Base-by-base conservation (phyloP, 2,329 filamentous ascomycete genomes). In the Waltergamsia citrina region DNA sequence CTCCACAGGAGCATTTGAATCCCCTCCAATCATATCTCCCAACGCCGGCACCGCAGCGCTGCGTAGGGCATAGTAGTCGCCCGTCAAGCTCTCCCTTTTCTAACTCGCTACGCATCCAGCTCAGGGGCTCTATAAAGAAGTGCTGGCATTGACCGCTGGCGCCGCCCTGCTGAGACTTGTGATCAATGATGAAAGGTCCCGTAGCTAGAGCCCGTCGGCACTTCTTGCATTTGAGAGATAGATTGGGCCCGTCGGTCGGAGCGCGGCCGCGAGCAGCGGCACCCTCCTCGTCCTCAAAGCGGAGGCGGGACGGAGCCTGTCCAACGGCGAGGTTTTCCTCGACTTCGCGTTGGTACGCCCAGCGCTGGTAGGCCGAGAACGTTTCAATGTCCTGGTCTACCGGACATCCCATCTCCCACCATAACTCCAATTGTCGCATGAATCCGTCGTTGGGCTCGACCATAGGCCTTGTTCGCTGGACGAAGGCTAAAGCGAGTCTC, bases 21-120 rank as follows among this genome's bases (percentile, higher is more conserved):
- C 92, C 92, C 54, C 93, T 86, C 92, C 92, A 98, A 34, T 90
- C 84, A 52, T 95, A 98, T 47, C 92, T 84, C 25, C 92, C 92
- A 31, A 96, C 76, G 34, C 85, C 86, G 26, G 84, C 78, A 30
- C 74, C 76, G 56, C 92, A 98, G 49, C 81, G 82, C 7, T 54
- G 38, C 45, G 80, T 83, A 8, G 92, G 90, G 50, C 92, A 98
- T 38, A 78, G 74, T 21, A 98, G 67, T 8, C 90, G 78, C 17
- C 92, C 92, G 39, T 88, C 85, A 17, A 96, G 68, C 40, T 80
- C 75, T 19, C 85, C 87, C 48, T 83, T 73, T 47, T 88, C 83
- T 4, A 98, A 74, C 48, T 81, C 79, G 1, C 78, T 65, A 6
- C 84, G 78, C 92, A 98, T 98, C 92, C 92, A 98, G 11, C 85